phyloP scores from a whole-genome alignment of 2,329 filamentous ascomycete genomes.

The Penicillium sclerotigenum region DNA sequence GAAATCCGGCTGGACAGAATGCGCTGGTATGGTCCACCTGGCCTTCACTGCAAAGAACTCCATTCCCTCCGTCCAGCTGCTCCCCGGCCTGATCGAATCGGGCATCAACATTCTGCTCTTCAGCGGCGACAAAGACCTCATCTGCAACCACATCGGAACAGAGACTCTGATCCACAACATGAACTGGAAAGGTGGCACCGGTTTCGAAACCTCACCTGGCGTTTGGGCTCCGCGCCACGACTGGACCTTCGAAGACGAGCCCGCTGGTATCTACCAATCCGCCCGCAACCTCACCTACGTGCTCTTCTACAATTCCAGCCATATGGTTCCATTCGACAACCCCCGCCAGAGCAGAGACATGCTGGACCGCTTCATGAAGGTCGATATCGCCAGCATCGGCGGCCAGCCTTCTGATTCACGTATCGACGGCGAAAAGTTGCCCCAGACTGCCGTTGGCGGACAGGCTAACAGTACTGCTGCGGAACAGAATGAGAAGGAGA shows the following conservation, averaged over 20 bases:
- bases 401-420: slow-evolving; percentile 73
- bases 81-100: slow-evolving; percentile 74
- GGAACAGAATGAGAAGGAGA: slow-evolving; percentile 66
- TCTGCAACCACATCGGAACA: slow-evolving; percentile 95
- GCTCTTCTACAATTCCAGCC: slow-evolving; percentile 89
- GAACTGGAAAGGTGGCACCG: slow-evolving; percentile 86
- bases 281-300: slow-evolving; percentile 95
- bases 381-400: slow-evolving; percentile 86
- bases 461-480: slow-evolving; percentile 66
- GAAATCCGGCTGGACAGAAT: slow-evolving; percentile 86
- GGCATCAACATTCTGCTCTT: slow-evolving; percentile 76
- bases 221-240: slow-evolving; percentile 88
- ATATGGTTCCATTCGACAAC: slow-evolving; percentile 97
- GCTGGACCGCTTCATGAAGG: slow-evolving; percentile 92
- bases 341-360: slow-evolving; percentile 86
- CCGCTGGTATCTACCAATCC: slow-evolving; percentile 88
- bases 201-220: slow-evolving; percentile 82
- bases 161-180: slow-evolving; percentile 87
- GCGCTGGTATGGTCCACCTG: slow-evolving; percentile 71
- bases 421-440: slow-evolving; percentile 81
- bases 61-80: slow-evolving; percentile 66
- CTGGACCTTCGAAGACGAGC: slow-evolving; percentile 88
- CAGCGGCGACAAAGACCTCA: slow-evolving; percentile 88
- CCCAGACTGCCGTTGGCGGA: slow-evolving; percentile 71
- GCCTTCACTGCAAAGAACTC: slow-evolving; percentile 71